Evolutionary conservation across 495 filamentous ascomycete genomes (phyloP), one percentile per base, ranked within the genome.

Genomic region (Penicillium ucsense): DNA sequence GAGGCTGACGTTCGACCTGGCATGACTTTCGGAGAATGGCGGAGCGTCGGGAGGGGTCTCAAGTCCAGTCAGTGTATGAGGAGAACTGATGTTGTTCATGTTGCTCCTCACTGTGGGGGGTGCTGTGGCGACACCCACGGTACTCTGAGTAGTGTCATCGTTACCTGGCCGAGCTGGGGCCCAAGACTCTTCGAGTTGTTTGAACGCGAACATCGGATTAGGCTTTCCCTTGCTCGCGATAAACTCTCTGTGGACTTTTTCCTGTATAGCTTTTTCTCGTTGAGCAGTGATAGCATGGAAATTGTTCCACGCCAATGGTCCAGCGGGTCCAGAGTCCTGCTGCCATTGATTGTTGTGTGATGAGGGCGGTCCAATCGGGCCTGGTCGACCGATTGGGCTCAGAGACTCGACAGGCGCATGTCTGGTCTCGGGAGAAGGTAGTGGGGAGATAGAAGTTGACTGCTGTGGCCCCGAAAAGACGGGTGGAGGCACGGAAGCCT

Each of bases 101-200:
- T 62, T 43, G 50, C 54, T 35, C 54, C 49, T 40, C 6, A 43
- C 61, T 64, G 29, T 51, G 6, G 40, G 35, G 6, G 64, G 20
- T 20, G 20, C 20, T 20, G 20, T 47, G 30, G 73, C 61, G 36
- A 52, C 52, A 35, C 71, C 57, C 28, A 74, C 57, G 31, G 72
- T 55, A 31, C 73, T 57, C 44, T 72, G 61, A 37, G 62, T 65
- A 37, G 56, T 63, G 20, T 67, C 61, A 2, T 75, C 41, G 0
- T 11, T 12, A 40, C 67, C 32, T 12, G 32, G 20, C 6, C 46
- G 71, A 7, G 76, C 73, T 31, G 79, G 76, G 20, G 20, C 20
- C 20, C 20, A 20, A 20, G 20, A 20, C 20, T 8, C 76, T 75
- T 81, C 81, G 86, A 4, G 74, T 81, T 42, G 86, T 81, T 38